Percentiles rank a stretch among this genome's conserved stretches.
phyloP scores from a whole-genome alignment of 78 protist species.

The Salpingoeca rosetta region DNA sequence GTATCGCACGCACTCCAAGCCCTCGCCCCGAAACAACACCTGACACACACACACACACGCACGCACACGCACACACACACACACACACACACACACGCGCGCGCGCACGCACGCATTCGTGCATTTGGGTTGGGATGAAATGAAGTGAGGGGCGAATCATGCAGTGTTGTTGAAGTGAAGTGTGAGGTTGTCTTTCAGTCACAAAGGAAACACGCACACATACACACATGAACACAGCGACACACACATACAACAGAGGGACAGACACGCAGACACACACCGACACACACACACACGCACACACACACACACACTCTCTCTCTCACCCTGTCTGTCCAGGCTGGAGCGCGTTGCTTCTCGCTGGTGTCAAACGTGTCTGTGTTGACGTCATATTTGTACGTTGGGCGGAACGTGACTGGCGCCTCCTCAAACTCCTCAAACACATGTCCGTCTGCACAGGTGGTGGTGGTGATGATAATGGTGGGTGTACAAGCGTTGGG shows the following conservation, averaged over 20 bases:
- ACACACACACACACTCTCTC: neutral
- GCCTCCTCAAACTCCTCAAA: slow-evolving; percentile 74
- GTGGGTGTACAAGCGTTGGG: no score
- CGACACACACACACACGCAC: neutral
- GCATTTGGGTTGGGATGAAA: no score
- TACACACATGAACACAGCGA: neutral
- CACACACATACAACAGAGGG: no score
- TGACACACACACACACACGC: no score
- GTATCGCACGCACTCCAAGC: neutral
- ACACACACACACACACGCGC: no score
- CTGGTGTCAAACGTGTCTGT: slow-evolving; percentile 58
- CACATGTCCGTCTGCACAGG: slow-evolving; percentile 33
- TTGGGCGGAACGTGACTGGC: slow-evolving; percentile 72
- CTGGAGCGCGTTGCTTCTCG: slow-evolving; percentile 69
- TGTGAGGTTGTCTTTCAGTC: slow-evolving; percentile 31
- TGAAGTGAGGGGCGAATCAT: no score
- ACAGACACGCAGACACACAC: slow-evolving; percentile 47
- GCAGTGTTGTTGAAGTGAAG: slow-evolving; percentile 14
- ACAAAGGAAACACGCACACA: slow-evolving; percentile 41
- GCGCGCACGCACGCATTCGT: no score
- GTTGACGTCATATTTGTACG: slow-evolving; percentile 78
- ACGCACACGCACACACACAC: no score
- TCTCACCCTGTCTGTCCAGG: slow-evolving; percentile 59
- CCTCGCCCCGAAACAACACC: neutral
- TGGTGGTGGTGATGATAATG: no score